These are phyloP conservation scores for Spiromastix sp. DNA, from an alignment of 2,329 filamentous ascomycete species.

Conservation along the genomic window DNA sequence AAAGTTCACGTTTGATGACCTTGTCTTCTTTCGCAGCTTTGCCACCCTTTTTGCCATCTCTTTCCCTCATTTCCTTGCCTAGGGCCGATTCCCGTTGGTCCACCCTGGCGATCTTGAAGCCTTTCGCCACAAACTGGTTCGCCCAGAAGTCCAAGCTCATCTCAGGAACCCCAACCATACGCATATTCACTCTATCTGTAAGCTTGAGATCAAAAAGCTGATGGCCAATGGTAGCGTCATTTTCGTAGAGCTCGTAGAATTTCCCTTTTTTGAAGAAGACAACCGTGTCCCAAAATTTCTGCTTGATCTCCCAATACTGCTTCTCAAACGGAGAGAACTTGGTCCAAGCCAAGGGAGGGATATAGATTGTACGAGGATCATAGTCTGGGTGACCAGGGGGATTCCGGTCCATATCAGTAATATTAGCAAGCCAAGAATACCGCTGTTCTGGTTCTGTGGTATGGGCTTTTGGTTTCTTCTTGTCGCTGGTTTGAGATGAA, in stretches of 20 bases:
- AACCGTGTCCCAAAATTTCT: constrained; percentile 92
- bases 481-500: constrained; percentile 16
- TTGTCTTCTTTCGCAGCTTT: constrained; percentile 72
- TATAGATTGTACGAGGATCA: constrained; percentile 81
- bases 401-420: constrained; percentile 75
- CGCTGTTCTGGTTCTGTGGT: constrained; percentile 73
- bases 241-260: constrained; percentile 97
- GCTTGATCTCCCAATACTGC: constrained; percentile 99
- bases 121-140: constrained; percentile 96
- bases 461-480: constrained; percentile 57
- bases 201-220: constrained; percentile 96
- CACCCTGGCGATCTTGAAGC: constrained; percentile 91
- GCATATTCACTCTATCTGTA: constrained; percentile 97
- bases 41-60: constrained; percentile 43
- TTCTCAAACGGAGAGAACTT: constrained; percentile 92
- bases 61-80: constrained; percentile 97
- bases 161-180: constrained; percentile 97
- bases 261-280: constrained; percentile 99
- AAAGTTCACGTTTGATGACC: constrained; percentile 81
- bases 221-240: constrained; percentile 91
- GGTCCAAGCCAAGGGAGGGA: constrained; percentile 68
- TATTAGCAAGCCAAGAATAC: constrained; percentile 81
- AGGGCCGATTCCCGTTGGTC: constrained; percentile 95
- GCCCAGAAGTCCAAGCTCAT: constrained; percentile 94
- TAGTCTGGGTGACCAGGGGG: constrained; percentile 73